Conservation (phyloP, 495 filamentous ascomycete species). For the Parmelia sp. region DNA sequence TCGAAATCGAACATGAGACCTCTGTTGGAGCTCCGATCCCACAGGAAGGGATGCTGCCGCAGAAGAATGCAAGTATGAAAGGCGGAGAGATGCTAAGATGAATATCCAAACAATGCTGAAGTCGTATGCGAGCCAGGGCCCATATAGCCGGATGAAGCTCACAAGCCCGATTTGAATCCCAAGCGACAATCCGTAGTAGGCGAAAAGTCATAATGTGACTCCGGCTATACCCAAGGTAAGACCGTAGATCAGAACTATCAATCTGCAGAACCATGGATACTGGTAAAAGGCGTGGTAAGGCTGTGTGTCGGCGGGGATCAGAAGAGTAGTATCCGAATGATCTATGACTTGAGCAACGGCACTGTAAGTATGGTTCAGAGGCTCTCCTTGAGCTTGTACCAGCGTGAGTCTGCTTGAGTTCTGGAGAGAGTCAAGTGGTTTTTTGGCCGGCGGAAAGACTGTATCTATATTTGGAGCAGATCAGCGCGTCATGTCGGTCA, state of each 20-base stretch:
- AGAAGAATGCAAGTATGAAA: not conserved
- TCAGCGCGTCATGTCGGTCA: not conserved
- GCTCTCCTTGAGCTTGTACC: not conserved
- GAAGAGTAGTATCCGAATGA: not conserved
- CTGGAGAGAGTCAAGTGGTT: not conserved
- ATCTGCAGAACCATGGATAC: not conserved
- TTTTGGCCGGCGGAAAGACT: not conserved
- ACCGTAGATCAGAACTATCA: not conserved
- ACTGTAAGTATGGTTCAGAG: not conserved
- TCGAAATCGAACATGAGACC: too few species aligned
- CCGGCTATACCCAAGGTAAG: not conserved
- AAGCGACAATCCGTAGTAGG: not conserved
- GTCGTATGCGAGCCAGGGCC: not conserved
- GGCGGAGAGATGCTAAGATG: not conserved
- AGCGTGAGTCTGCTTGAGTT: not conserved
- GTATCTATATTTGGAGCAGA: not conserved
- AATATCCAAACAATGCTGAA: not conserved
- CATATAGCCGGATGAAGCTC: not conserved
- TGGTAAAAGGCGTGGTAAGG: slow-evolving; percentile 7
- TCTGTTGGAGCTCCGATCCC: too few species aligned
- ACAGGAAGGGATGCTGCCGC: too few species aligned
- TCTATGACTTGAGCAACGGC: not conserved
- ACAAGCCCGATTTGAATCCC: not conserved
- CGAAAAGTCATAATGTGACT: not conserved
- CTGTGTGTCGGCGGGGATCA: not conserved